A percentile compares a stretch with the other conserved stretches of the same genome.
Evolutionary conservation across 140 eudicot species (phyloP).

Genomic region (Anethum foeniculum): DNA sequence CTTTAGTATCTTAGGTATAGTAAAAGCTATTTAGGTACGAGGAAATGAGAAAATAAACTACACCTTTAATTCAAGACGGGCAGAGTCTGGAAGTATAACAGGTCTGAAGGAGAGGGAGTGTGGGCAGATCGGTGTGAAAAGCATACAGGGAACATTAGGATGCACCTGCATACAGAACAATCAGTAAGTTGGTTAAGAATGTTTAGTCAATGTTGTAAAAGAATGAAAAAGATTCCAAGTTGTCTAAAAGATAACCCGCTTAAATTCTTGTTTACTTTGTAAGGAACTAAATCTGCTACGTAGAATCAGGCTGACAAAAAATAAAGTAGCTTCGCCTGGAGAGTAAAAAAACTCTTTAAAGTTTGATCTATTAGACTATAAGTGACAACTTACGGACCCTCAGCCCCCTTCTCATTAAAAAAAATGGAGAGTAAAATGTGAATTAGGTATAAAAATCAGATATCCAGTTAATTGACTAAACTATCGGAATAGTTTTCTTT

Average conservation of each 20-base stretch:
- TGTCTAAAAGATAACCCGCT: neutral
- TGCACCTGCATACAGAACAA: constrained; percentile 64
- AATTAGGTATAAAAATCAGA: neutral
- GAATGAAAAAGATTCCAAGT: neutral
- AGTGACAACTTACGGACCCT: neutral
- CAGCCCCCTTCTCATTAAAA: neutral
- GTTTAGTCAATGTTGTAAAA: neutral
- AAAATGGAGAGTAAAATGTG: neutral
- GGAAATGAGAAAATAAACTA: constrained; percentile 4
- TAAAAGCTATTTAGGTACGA: neutral
- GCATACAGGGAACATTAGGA: constrained; percentile 99
- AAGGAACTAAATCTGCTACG: neutral
- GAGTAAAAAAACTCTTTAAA: neutral
- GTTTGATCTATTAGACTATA: neutral
- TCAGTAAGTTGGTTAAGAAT: neutral
- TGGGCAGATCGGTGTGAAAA: constrained; percentile 94
- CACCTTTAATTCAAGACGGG: constrained; percentile 90
- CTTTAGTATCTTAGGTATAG: neutral
- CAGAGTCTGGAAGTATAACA: constrained; percentile 97
- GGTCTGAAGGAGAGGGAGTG: constrained; percentile 98
- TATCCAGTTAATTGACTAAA: neutral
- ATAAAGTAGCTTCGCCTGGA: too few relatives aligned
- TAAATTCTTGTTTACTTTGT: neutral
- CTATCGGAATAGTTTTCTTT: neutral
- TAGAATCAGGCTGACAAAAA: neutral